These are phyloP conservation scores for Apiospora malaysiana DNA, from an alignment of 2,329 filamentous ascomycete genomes.

Conservation along the genomic window DNA sequence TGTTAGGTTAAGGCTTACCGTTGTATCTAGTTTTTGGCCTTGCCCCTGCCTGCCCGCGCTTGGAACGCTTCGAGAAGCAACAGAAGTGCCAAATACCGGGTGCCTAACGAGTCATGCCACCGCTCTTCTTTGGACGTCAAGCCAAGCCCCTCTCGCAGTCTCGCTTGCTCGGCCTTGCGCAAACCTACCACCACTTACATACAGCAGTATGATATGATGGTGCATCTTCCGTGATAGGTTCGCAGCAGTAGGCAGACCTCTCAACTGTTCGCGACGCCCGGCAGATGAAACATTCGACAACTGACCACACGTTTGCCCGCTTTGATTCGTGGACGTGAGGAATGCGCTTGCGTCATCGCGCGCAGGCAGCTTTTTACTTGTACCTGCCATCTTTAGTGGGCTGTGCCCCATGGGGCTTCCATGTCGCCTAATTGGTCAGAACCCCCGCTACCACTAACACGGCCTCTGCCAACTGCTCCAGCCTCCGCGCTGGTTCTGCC, in stretches of 20 bases:
- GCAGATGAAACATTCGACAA: conserved; percentile 4
- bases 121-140: background rate
- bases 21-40: no score
- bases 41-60: background rate
- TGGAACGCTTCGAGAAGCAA: conserved; percentile 10
- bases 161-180: background rate
- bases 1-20: background rate
- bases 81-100: background rate
- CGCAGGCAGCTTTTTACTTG: background rate
- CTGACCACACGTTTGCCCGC: background rate
- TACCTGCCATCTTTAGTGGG: background rate
- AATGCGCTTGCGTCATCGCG: conserved; percentile 11
- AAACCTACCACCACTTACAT: background rate
- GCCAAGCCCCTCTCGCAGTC: background rate
- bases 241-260: background rate
- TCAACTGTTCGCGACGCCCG: background rate
- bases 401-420: background rate
- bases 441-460: conserved; percentile 7
- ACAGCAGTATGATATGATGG: background rate
- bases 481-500: background rate
- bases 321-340: background rate
- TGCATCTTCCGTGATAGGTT: background rate
- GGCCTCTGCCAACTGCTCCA: background rate
- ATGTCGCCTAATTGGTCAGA: background rate
- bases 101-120: conserved; percentile 13